phyloP scores from a whole-genome alignment of 345 rosid genomes.

The Linum trigynum region DNA sequence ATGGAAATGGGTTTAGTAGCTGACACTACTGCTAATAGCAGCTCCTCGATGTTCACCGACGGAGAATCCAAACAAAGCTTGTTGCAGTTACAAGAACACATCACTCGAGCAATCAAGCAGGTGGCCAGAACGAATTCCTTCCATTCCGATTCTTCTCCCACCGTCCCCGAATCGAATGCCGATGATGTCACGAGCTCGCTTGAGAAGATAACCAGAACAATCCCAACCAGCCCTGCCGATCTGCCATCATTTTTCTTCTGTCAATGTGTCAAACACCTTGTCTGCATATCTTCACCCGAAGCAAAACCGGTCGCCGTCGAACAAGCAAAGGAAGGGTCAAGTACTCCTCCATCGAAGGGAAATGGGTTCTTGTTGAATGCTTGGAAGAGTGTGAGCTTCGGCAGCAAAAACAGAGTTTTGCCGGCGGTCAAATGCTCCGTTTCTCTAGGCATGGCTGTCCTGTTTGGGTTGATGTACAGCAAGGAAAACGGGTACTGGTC shows the following conservation, averaged over 20 bases:
- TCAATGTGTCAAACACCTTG: slow-evolving; percentile 58
- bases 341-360: slow-evolving; percentile 7
- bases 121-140: slow-evolving; percentile 14
- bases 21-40: slow-evolving; percentile 9
- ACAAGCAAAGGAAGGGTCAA: slow-evolving; percentile 15
- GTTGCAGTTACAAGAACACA: slow-evolving; percentile 35
- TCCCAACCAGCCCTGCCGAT: slow-evolving; percentile 42
- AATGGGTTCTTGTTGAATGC: slow-evolving; percentile 13
- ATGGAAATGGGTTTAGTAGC: slow-evolving; percentile 65
- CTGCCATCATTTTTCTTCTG: slow-evolving; percentile 67
- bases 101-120: slow-evolving; percentile 30
- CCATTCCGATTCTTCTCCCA: slow-evolving; percentile 24
- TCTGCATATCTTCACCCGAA: slow-evolving; percentile 20
- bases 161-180: slow-evolving; percentile 45
- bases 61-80: slow-evolving; percentile 35
- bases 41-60: slow-evolving; percentile 25
- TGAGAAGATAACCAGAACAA: slow-evolving; percentile 33
- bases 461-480: slow-evolving; percentile 62
- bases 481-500: slow-evolving; percentile 74
- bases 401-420: slow-evolving; percentile 29
- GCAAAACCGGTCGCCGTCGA: slow-evolving; percentile 13
- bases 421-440: slow-evolving; percentile 58
- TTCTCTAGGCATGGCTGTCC: slow-evolving; percentile 56
- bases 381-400: slow-evolving; percentile 20
- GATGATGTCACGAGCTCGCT: slow-evolving; percentile 27